phyloP scores from a whole-genome alignment of 495 filamentous ascomycete genomes.

The Bryoglossum gracile region DNA sequence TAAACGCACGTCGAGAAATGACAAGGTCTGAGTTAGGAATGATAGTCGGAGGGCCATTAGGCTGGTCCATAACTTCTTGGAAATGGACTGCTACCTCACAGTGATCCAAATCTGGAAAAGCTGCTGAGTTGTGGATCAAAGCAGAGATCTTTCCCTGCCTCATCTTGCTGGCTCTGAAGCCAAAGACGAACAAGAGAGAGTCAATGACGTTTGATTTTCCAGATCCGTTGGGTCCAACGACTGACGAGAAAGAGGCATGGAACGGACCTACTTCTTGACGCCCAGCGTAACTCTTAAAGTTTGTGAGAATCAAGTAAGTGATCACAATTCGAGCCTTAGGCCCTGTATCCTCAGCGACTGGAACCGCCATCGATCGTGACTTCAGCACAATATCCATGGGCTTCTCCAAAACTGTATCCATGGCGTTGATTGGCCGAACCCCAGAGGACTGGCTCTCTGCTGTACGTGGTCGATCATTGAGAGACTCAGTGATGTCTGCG shows the following conservation, averaged over 20 bases:
- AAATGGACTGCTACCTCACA: conserved; percentile 97
- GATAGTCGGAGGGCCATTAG: conserved; percentile 61
- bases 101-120: conserved; percentile 71
- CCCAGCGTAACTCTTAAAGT: conserved; percentile 98
- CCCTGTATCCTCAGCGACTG: conserved; percentile 59
- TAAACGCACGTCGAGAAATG: conserved; percentile 89
- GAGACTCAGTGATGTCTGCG: conserved; percentile 68
- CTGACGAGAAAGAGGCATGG: conserved; percentile 96
- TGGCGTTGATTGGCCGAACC: conserved; percentile 61
- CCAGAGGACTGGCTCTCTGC: conserved; percentile 32
- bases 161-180: conserved; percentile 99
- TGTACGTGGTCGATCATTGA: conserved; percentile 45
- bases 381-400: conserved; percentile 94
- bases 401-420: conserved; percentile 70
- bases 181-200: conserved; percentile 94
- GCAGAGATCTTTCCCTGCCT: conserved; percentile 97
- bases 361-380: conserved; percentile 62
- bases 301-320: conserved; percentile 77
- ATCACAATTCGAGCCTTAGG: conserved; percentile 86
- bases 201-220: conserved; percentile 99
- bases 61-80: conserved; percentile 80
- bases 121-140: conserved; percentile 91
- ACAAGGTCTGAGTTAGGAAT: conserved; percentile 77
- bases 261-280: conserved; percentile 94
- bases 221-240: conserved; percentile 95